Evolutionary conservation across 257 asterid genomes (phyloP).

Genomic region (Ilex aquifolium): DNA sequence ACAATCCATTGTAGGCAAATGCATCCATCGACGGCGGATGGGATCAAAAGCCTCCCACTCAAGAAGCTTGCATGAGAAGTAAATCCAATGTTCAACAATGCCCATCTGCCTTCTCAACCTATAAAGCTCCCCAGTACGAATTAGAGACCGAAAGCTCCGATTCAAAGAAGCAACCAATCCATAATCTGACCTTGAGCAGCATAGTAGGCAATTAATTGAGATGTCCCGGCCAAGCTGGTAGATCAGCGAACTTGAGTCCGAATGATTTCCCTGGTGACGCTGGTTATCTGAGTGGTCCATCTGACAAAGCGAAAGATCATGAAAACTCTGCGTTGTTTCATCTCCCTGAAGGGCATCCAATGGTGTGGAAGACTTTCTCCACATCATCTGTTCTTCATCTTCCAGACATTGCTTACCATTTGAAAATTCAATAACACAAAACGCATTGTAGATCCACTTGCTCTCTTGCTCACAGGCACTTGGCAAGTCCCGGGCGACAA

Average conservation of each 20-base stretch:
- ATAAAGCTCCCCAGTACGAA: constrained; percentile 30
- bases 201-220: constrained; percentile 23
- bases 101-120: constrained; percentile 25
- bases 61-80: constrained; percentile 29
- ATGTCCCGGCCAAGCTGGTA: constrained; percentile 31
- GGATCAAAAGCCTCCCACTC: constrained; percentile 46
- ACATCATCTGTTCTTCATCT: constrained; percentile 33
- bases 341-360: constrained; percentile 11
- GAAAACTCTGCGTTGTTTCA: constrained; percentile 24
- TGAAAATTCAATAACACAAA: constrained; percentile 28
- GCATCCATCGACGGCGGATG: constrained; percentile 25
- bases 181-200: constrained; percentile 28
- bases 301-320: constrained; percentile 23
- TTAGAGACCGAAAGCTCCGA: constrained; percentile 28
- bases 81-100: constrained; percentile 35
- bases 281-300: constrained; percentile 11
- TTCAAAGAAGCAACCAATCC: constrained; percentile 26
- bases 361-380: constrained; percentile 26
- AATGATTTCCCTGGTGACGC: constrained; percentile 8
- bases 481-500: constrained; percentile 47
- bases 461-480: constrained; percentile 36
- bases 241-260: constrained; percentile 26
- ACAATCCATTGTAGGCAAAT: constrained; percentile 22
- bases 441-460: constrained; percentile 40
- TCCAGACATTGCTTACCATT: constrained; percentile 42